A percentile compares a stretch with the other conserved stretches of the same genome.
These are phyloP conservation scores for Phytophthora boehmeriae DNA, from an alignment of 352 stramenopile genomes.

Conservation along the genomic window DNA sequence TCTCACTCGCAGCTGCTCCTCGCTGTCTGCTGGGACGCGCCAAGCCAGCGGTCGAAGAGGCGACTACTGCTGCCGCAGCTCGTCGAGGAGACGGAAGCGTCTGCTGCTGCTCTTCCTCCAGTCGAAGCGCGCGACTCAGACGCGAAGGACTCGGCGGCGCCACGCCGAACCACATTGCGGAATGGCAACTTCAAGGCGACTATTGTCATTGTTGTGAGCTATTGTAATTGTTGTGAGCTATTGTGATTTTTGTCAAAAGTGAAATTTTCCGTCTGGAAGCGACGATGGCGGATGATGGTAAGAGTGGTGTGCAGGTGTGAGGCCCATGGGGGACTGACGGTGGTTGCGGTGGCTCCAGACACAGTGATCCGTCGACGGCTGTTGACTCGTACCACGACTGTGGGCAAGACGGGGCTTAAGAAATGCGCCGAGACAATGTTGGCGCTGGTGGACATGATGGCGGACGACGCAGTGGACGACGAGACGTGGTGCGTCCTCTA, in stretches of 20 bases:
- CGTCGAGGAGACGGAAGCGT: slow-evolving; percentile 14
- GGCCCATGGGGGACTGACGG: no score
- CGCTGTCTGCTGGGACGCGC: slow-evolving; percentile 23
- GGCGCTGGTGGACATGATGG: slow-evolving; percentile 60
- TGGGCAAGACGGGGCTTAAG: slow-evolving; percentile 84
- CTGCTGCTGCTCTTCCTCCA: slow-evolving; percentile 16
- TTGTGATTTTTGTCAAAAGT: no score
- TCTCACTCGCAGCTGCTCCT: slow-evolving; percentile 6
- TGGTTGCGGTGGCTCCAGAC: slow-evolving; percentile 31
- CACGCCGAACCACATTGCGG: slow-evolving; percentile 71
- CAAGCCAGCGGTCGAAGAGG: background rate
- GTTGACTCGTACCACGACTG: slow-evolving; percentile 77
- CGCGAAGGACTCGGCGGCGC: slow-evolving; percentile 56
- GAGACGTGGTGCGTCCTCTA: slow-evolving; percentile 40
- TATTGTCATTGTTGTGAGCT: no score
- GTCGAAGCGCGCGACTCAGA: slow-evolving; percentile 30
- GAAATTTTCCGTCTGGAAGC: no score
- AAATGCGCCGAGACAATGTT: slow-evolving; percentile 80
- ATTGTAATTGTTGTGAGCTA: no score
- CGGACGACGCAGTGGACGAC: slow-evolving; percentile 67
- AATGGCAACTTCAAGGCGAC: slow-evolving; percentile 2
- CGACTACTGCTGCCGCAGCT: background rate
- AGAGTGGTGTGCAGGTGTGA: background rate
- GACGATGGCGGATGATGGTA: slow-evolving; percentile 70
- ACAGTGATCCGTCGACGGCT: slow-evolving; percentile 73